Base-by-base conservation (phyloP, 176 grass and related monocot species). In the Triticum turgidum region DNA sequence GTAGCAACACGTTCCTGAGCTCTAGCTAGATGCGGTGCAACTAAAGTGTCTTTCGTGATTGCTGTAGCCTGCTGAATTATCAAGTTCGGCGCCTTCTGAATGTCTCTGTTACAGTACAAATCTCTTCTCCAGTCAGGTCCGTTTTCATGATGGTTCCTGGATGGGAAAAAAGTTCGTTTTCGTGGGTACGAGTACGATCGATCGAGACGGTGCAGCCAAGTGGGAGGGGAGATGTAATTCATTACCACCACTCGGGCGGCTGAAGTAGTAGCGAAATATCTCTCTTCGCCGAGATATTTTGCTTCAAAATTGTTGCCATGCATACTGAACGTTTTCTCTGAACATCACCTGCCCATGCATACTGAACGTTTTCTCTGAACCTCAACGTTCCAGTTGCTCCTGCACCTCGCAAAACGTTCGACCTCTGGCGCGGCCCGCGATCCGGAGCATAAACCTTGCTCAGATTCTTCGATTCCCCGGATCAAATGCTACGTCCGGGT, bases 261-360 rank as follows among this genome's bases (percentile, higher is more conserved):
- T 70, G 71, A n/a, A 63, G 14, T 6, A 45, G 73, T 3, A 34
- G 71, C 22, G 20, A 82, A 86, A 86, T 76, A 77, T 82, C 70
- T 77, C 5, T 39, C 14, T 12, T 13, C 35, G 6, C 1, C 3
- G 18, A 37, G 51, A 63, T 51, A 78, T 54, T 51, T 69, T 62
- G 8, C 52, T 72, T 64, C 38, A 4, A 1, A 4, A 1, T 64
- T 73, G 6, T 11, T 30, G 13, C 7, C 27, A 27, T 27, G 27
- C 27, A 27, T 27, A 1, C 27, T 27, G 27, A 27, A 45, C 4
- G 47, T 51, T 51, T 51, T 14, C 47, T 49, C 47, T 51, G 47
- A 51, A 51, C 47, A 3, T 49, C 12, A 49, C 44, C 11, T 47
- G 44, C 44, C 7, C 27, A 27, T 27, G 27, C 27, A 27, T 27